These are phyloP conservation scores for Hypoxylon sp. DNA, from an alignment of 2,329 filamentous ascomycete species.

Conservation along the genomic window DNA sequence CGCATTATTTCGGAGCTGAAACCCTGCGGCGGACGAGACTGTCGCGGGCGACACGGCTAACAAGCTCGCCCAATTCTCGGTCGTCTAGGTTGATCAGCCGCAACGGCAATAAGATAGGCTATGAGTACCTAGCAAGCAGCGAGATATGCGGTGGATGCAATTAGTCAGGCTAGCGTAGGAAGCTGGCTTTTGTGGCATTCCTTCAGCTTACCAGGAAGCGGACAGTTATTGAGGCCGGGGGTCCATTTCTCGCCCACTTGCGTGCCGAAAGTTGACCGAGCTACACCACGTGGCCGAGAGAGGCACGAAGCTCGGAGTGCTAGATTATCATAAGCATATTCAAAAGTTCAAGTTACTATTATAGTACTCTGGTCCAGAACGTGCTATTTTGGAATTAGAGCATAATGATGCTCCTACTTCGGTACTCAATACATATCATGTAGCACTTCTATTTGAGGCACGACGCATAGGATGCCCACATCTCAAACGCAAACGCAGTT, in stretches of 20 bases:
- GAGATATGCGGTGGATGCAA: too few relatives aligned
- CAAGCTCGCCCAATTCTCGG: conserved; percentile 12
- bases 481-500: background rate
- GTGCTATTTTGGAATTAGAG: too few relatives aligned
- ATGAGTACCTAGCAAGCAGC: too few relatives aligned
- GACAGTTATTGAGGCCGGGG: background rate
- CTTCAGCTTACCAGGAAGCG: background rate
- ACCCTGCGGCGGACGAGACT: background rate
- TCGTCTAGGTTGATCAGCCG: background rate
- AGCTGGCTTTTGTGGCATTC: too few relatives aligned
- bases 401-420: too few relatives aligned
- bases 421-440: too few relatives aligned
- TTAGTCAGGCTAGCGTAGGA: too few relatives aligned
- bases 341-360: too few relatives aligned
- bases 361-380: too few relatives aligned
- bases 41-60: background rate
- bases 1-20: background rate
- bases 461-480: background rate
- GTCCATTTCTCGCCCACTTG: background rate
- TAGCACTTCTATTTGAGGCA: too few relatives aligned
- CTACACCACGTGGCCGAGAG: background rate
- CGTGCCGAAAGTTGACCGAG: background rate
- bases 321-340: background rate
- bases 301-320: background rate
- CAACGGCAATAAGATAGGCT: background rate